Conservation (phyloP, 2,329 filamentous ascomycete species). For the Ramichloridium luteum region DNA sequence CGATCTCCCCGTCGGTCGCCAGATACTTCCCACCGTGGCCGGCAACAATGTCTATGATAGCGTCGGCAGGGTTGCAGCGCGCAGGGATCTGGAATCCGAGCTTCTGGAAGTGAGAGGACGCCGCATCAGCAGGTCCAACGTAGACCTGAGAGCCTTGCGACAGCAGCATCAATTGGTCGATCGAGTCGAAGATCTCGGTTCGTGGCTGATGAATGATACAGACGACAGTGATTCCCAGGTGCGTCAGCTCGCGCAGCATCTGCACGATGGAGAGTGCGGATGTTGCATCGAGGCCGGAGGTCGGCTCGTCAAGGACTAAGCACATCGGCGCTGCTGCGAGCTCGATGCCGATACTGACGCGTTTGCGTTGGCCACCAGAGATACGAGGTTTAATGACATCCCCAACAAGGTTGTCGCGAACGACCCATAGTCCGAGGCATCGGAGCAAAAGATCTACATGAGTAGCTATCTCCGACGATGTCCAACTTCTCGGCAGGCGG, state of each 20-base stretch:
- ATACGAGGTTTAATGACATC: slow-evolving; percentile 40
- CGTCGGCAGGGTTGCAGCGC: slow-evolving; percentile 43
- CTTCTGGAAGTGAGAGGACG: slow-evolving; percentile 39
- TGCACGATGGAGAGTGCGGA: slow-evolving; percentile 45
- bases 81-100: slow-evolving; percentile 39
- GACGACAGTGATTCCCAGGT: slow-evolving; percentile 45
- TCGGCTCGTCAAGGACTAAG: slow-evolving; percentile 24
- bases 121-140: slow-evolving; percentile 35
- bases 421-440: slow-evolving; percentile 41
- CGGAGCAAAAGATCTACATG: slow-evolving; percentile 46
- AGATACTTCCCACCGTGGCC: slow-evolving; percentile 43
- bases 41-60: slow-evolving; percentile 49
- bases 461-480: slow-evolving; percentile 35
- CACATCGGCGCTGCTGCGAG: slow-evolving; percentile 45
- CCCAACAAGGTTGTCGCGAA: slow-evolving; percentile 41
- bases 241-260: slow-evolving; percentile 42
- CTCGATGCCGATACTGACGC: slow-evolving; percentile 48
- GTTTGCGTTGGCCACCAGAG: slow-evolving; percentile 46
- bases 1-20: slow-evolving; percentile 18
- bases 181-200: slow-evolving; percentile 44
- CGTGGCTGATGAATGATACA: slow-evolving; percentile 50
- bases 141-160: slow-evolving; percentile 45
- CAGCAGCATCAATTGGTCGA: slow-evolving; percentile 46
- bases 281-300: slow-evolving; percentile 35
- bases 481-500: slow-evolving; percentile 42